Conservation (phyloP, 192 early-diverging fungal genomes). For the Powellomyces hirtus region DNA sequence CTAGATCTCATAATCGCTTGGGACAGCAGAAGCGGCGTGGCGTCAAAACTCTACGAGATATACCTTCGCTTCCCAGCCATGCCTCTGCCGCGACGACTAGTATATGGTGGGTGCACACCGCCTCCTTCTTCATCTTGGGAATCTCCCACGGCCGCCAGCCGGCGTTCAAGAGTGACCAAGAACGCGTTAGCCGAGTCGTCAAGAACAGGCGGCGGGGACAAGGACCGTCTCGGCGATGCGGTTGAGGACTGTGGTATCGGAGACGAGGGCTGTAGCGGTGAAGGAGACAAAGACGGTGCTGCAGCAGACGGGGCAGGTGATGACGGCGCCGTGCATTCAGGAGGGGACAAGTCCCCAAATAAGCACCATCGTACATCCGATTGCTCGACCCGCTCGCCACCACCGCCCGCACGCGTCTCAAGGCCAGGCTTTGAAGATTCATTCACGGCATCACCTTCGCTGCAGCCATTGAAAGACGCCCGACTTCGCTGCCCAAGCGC, state of each 20-base stretch:
- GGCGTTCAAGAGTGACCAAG: not conserved
- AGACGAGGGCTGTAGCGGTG: too few species aligned
- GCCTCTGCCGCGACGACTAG: not conserved
- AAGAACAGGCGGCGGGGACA: not conserved
- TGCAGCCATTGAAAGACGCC: not conserved
- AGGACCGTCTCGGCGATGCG: too few species aligned
- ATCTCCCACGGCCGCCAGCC: not conserved
- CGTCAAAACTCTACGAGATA: too few species aligned
- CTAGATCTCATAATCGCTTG: too few species aligned
- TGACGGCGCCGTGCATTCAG: too few species aligned
- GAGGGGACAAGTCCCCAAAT: conserved; percentile 23
- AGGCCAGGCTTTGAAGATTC: conserved; percentile 9
- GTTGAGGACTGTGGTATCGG: not conserved
- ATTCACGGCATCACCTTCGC: not conserved
- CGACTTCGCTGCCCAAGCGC: conserved; percentile 7
- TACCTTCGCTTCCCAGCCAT: not conserved
- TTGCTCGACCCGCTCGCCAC: conserved; percentile 31
- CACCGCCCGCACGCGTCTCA: conserved; percentile 17
- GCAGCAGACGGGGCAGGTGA: too few species aligned
- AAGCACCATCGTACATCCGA: conserved; percentile 33
- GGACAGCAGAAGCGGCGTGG: too few species aligned
- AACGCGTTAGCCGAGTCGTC: not conserved
- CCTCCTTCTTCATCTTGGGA: not conserved
- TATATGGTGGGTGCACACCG: not conserved
- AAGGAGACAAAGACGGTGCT: too few species aligned